A percentile compares a stretch with the other conserved stretches of the same genome.
Conservation (phyloP, 2,329 filamentous ascomycete species). For the Diaporthe eres region DNA sequence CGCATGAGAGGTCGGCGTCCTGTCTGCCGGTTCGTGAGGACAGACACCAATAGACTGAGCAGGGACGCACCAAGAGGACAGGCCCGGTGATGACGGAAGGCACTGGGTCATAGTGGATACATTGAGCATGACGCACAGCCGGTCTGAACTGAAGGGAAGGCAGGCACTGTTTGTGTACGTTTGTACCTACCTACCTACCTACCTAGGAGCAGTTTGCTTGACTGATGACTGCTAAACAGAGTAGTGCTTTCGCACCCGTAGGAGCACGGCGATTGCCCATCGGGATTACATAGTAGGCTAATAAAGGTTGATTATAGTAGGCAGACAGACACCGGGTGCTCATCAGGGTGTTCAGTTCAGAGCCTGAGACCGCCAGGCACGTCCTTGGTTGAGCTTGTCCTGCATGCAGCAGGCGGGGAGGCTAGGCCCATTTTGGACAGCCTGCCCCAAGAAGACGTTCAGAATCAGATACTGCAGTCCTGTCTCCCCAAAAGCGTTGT, state of each 20-base stretch:
- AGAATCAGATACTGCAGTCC: slow-evolving; percentile 3
- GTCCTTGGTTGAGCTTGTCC: slow-evolving; percentile 15
- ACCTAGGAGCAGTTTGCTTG: too few species aligned
- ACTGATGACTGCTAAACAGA: neutral
- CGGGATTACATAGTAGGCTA: too few species aligned
- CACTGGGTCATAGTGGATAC: neutral
- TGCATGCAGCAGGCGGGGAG: neutral
- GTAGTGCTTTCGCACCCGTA: neutral
- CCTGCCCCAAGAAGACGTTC: too few species aligned
- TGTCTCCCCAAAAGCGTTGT: slow-evolving; percentile 4
- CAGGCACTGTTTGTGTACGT: neutral
- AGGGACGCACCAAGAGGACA: neutral
- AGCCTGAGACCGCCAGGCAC: neutral
- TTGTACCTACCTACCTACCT: neutral
- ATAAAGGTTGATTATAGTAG: too few species aligned
- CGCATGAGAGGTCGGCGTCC: neutral
- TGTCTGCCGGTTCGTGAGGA: neutral
- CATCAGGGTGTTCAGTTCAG: slow-evolving; percentile 3
- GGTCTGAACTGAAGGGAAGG: neutral
- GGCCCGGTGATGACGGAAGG: neutral
- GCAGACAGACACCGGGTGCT: neutral
- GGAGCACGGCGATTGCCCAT: neutral
- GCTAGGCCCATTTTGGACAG: neutral
- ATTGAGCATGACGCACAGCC: slow-evolving; percentile 1
- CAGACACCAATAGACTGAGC: too few species aligned